phyloP scores from a whole-genome alignment of 192 early-diverging fungal species.

The Linnemannia schmuckeri region DNA sequence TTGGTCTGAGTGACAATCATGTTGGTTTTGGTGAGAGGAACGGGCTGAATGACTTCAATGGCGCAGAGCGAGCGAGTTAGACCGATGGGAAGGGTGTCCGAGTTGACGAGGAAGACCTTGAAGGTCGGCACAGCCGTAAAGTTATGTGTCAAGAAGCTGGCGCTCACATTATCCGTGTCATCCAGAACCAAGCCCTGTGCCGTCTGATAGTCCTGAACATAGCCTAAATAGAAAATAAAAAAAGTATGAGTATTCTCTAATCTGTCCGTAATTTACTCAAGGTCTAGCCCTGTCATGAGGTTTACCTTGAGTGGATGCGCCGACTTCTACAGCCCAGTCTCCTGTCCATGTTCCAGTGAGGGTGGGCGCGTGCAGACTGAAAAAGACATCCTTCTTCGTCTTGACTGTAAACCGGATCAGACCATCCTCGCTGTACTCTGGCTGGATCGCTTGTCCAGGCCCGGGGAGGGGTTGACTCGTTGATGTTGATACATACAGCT shows the following conservation, averaged over 20 bases:
- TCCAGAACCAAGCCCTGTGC: constrained; percentile 46
- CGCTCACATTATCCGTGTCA: constrained; percentile 54
- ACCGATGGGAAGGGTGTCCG: constrained; percentile 33
- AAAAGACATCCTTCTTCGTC: constrained; percentile 43
- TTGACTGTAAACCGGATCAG: constrained; percentile 46
- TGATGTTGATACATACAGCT: constrained; percentile 37
- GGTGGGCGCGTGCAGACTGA: constrained; percentile 35
- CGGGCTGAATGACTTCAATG: constrained; percentile 48
- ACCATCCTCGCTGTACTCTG: constrained; percentile 20
- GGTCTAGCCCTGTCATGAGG: neutral
- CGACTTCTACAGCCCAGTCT: constrained; percentile 53
- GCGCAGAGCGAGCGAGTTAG: constrained; percentile 65
- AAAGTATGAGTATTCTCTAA: neutral
- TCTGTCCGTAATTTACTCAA: neutral
- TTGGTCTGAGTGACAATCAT: constrained; percentile 55
- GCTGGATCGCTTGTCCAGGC: constrained; percentile 34
- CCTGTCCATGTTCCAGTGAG: constrained; percentile 29
- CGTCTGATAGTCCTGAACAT: constrained; percentile 27
- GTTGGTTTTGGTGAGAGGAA: constrained; percentile 41
- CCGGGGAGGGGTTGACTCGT: constrained; percentile 40
- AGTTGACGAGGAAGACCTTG: constrained; percentile 31
- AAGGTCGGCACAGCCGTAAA: constrained; percentile 42
- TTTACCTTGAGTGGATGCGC: constrained; percentile 52
- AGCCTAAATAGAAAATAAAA: constrained; percentile 32
- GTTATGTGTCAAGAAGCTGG: constrained; percentile 52